phyloP scores from a whole-genome alignment of 148 eudicot species.

The Persicaria tinctoria region DNA sequence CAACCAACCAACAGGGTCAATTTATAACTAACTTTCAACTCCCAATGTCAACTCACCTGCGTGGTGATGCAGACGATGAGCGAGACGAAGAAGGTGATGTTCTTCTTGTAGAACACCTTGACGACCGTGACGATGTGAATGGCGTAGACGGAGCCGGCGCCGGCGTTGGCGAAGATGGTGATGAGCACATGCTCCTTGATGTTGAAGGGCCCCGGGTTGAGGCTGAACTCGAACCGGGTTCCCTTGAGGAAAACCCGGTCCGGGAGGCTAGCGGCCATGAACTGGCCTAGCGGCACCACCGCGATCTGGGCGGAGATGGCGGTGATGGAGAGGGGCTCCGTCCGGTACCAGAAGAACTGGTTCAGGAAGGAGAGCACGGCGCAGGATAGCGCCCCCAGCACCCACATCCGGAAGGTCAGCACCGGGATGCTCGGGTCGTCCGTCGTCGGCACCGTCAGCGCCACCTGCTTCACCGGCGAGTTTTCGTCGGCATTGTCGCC shows the following conservation, averaged over 20 bases:
- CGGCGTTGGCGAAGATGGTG: slow-evolving; percentile 90
- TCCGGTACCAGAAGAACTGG: slow-evolving; percentile 96
- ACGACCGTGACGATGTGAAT: slow-evolving; percentile 85
- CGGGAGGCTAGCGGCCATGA: slow-evolving; percentile 72
- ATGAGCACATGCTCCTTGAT: slow-evolving; percentile 90
- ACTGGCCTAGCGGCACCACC: slow-evolving; percentile 77
- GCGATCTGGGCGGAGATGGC: slow-evolving; percentile 96
- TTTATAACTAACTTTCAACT: not conserved
- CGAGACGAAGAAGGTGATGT: slow-evolving; percentile 78
- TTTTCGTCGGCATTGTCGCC: slow-evolving; percentile 32
- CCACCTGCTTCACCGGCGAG: slow-evolving; percentile 83
- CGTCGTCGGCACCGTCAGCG: slow-evolving; percentile 66
- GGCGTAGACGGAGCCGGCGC: slow-evolving; percentile 88
- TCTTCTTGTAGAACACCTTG: slow-evolving; percentile 70
- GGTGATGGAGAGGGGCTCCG: slow-evolving; percentile 72
- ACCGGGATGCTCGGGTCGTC: slow-evolving; percentile 79
- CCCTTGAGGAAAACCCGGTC: slow-evolving; percentile 46
- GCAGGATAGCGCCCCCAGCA: slow-evolving; percentile 66
- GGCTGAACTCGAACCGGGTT: slow-evolving; percentile 55
- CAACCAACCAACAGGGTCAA: not conserved
- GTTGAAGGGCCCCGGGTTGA: slow-evolving; percentile 93
- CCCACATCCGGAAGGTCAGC: slow-evolving; percentile 91
- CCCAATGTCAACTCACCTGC: slow-evolving; percentile 36
- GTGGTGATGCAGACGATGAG: slow-evolving; percentile 76
- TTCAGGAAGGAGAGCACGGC: slow-evolving; percentile 68